phyloP scores from a whole-genome alignment of 768 basidiomycete genomes.

The Pleurotus tuber-regium region DNA sequence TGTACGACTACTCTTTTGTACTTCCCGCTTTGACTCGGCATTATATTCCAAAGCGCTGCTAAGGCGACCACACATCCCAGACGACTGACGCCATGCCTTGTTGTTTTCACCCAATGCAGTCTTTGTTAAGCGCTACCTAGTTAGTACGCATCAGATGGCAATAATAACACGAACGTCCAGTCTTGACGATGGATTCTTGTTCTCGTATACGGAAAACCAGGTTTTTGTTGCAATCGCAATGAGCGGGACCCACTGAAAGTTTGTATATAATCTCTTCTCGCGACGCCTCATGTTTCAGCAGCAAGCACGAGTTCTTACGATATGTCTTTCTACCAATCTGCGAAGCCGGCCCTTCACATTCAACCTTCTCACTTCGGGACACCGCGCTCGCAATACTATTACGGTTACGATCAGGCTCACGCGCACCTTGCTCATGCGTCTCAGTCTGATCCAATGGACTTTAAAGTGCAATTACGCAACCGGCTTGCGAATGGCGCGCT shows the following conservation, averaged over 20 bases:
- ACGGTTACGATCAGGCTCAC: too few relatives aligned
- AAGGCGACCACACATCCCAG: slow-evolving; percentile 2
- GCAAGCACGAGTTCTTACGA: slow-evolving; percentile 6
- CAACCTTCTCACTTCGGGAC: slow-evolving; percentile 7
- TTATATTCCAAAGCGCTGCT: too few relatives aligned
- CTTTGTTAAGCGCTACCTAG: slow-evolving; percentile 3
- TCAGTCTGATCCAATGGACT: slow-evolving; percentile 14
- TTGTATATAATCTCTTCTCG: slow-evolving; percentile 2
- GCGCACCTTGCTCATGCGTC: not conserved
- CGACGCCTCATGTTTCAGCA: slow-evolving; percentile 4
- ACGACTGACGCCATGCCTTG: slow-evolving; percentile 3
- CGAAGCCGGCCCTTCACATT: slow-evolving; percentile 9
- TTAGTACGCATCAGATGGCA: not conserved
- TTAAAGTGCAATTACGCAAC: slow-evolving; percentile 27
- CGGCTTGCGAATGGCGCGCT: slow-evolving; percentile 29
- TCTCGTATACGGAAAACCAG: not conserved
- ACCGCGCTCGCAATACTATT: not conserved
- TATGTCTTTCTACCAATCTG: slow-evolving; percentile 6
- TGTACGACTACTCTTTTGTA: not conserved
- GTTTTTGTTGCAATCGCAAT: slow-evolving; percentile 5
- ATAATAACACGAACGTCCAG: slow-evolving; percentile 2
- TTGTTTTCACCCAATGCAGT: not conserved
- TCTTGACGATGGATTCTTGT: slow-evolving; percentile 8
- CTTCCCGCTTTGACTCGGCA: not conserved
- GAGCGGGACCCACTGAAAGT: slow-evolving; percentile 4